Conservation (phyloP, 495 filamentous ascomycete species). For the Neurospora tetraspora region DNA sequence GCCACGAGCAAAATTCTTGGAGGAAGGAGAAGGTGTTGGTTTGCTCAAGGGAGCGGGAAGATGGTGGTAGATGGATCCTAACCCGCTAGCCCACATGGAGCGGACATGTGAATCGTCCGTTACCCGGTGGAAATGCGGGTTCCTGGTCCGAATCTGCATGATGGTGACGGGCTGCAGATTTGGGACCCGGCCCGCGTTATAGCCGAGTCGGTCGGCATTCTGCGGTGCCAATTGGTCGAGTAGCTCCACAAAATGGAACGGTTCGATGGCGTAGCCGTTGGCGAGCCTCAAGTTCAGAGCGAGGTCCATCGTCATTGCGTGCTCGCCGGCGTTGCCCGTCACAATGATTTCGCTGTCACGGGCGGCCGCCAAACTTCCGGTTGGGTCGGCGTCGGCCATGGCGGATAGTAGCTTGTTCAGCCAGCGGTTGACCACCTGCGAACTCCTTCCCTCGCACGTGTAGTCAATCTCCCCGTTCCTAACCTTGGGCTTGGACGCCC, state of each 20-base stretch:
- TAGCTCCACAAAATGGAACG: constrained; percentile 21
- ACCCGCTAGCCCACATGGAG: constrained; percentile 14
- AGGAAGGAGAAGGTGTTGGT: no score
- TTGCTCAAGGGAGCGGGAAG: neutral
- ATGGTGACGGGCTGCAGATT: constrained; percentile 5
- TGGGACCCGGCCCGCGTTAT: neutral
- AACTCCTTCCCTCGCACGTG: constrained; percentile 16
- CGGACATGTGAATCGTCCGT: constrained; percentile 14
- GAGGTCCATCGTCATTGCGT: constrained; percentile 23
- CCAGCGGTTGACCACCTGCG: constrained; percentile 20
- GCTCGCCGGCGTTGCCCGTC: constrained; percentile 25
- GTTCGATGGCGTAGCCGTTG: constrained; percentile 25
- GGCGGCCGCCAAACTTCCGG: neutral
- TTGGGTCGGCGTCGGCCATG: neutral
- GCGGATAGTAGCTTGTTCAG: constrained; percentile 14
- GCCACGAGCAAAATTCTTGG: neutral
- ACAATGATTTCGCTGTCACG: constrained; percentile 4
- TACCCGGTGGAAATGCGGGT: constrained; percentile 18
- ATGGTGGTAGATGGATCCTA: constrained; percentile 19
- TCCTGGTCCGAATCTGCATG: constrained; percentile 18
- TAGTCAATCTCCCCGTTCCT: constrained; percentile 6
- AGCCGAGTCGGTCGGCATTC: neutral
- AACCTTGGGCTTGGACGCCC: constrained; percentile 22
- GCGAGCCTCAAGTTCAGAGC: constrained; percentile 16
- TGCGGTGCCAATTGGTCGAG: constrained; percentile 1